A percentile compares a stretch with the other conserved stretches of the same genome.
phyloP scores from a whole-genome alignment of 2,329 filamentous ascomycete species.

The Colletotrichum liriopes region DNA sequence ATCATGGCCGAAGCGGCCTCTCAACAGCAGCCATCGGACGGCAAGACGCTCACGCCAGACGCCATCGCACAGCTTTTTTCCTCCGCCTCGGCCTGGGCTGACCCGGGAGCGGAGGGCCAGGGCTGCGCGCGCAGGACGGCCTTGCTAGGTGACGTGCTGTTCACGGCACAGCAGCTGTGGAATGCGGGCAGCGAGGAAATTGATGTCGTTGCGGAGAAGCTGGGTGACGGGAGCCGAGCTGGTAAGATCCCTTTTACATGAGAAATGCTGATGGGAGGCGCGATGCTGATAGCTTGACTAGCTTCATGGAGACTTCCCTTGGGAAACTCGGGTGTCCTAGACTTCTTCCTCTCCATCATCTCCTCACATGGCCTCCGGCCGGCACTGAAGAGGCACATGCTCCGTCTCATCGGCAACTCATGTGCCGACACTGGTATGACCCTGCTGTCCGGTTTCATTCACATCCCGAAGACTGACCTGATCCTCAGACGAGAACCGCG shows the following conservation, averaged over 20 bases:
- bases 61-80: constrained; percentile 28
- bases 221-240: constrained; percentile 71
- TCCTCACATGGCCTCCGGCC: constrained; percentile 55
- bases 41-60: constrained; percentile 20
- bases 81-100: constrained; percentile 23
- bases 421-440: constrained; percentile 71
- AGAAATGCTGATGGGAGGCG: neutral
- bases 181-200: constrained; percentile 58
- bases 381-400: constrained; percentile 66
- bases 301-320: constrained; percentile 71
- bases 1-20: constrained; percentile 14
- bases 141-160: constrained; percentile 52
- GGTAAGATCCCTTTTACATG: constrained; percentile 57
- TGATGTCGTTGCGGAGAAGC: constrained; percentile 64
- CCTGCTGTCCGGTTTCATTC: neutral
- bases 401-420: constrained; percentile 74
- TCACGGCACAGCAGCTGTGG: constrained; percentile 58
- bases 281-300: constrained; percentile 49
- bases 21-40: constrained; percentile 21
- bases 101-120: constrained; percentile 28
- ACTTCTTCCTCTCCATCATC: constrained; percentile 68
- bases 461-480: neutral
- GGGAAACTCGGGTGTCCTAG: constrained; percentile 71
- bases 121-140: constrained; percentile 21
- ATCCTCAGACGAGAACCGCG: constrained; percentile 70